Conservation (phyloP, 176 grass and related monocot species). For the Lolium multiflorum region DNA sequence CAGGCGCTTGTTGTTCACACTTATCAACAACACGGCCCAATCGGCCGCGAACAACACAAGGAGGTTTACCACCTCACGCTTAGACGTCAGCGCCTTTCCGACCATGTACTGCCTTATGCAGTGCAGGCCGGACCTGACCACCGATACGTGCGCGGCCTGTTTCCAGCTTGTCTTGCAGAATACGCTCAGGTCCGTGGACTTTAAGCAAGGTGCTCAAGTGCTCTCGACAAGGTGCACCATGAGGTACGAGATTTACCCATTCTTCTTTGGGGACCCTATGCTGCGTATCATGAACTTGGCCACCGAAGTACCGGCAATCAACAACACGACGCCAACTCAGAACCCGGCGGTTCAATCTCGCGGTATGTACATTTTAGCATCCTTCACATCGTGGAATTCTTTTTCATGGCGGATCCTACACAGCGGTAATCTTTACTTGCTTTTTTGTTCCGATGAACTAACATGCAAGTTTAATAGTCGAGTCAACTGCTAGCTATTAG, state of each 20-base stretch:
- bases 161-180: not conserved
- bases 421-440: too few species aligned
- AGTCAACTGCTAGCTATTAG: too few species aligned
- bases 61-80: conserved; percentile 32
- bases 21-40: conserved; percentile 30
- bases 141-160: conserved; percentile 10
- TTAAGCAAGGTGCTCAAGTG: not conserved
- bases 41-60: not conserved
- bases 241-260: conserved; percentile 34
- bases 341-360: too few species aligned
- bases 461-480: too few species aligned
- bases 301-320: not conserved
- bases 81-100: not conserved
- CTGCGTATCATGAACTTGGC: not conserved
- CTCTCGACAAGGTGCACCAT: not conserved
- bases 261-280: conserved; percentile 15
- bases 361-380: too few species aligned
- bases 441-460: too few species aligned
- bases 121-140: conserved; percentile 55
- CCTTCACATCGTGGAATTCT: too few species aligned
- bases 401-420: too few species aligned
- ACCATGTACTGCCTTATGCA: conserved; percentile 43
- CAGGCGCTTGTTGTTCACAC: not conserved
- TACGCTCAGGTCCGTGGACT: not conserved
- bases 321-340: not conserved